phyloP scores from a whole-genome alignment of 352 stramenopile genomes.

The Phytopythium ostracodes region DNA sequence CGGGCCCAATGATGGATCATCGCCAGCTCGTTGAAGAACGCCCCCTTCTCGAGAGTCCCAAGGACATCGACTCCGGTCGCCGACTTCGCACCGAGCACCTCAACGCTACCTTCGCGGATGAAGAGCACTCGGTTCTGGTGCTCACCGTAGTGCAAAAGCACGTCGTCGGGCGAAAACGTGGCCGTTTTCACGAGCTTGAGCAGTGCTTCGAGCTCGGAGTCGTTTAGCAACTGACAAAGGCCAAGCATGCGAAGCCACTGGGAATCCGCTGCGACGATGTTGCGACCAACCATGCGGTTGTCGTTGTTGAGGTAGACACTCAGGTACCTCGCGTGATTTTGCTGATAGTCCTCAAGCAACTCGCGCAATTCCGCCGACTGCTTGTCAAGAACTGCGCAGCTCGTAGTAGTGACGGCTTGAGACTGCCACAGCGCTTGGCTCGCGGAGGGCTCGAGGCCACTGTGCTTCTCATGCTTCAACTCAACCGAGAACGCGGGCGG shows the following conservation, averaged over 20 bases:
- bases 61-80: conserved; percentile 31
- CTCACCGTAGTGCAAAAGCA: conserved; percentile 46
- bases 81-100: conserved; percentile 39
- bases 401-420: conserved; percentile 24
- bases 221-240: conserved; percentile 7
- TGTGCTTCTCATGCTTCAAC: conserved; percentile 20
- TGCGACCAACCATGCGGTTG: not conserved
- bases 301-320: conserved; percentile 46
- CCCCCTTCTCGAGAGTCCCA: conserved; percentile 17
- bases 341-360: conserved; percentile 22
- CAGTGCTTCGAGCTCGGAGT: conserved; percentile 11
- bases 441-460: not conserved
- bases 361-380: conserved; percentile 33
- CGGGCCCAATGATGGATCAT: conserved; percentile 45
- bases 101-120: conserved; percentile 34
- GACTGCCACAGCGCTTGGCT: conserved; percentile 17
- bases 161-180: conserved; percentile 13
- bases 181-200: conserved; percentile 9
- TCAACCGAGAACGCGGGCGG: conserved; percentile 18
- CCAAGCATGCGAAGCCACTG: conserved; percentile 20
- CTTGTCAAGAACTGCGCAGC: conserved; percentile 45
- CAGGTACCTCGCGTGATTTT: conserved; percentile 20
- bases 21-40: conserved; percentile 53
- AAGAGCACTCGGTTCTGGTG: conserved; percentile 39
- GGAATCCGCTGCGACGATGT: not conserved